These are phyloP conservation scores for Podospora sp. DNA, from an alignment of 495 filamentous ascomycete species.

Conservation along the genomic window DNA sequence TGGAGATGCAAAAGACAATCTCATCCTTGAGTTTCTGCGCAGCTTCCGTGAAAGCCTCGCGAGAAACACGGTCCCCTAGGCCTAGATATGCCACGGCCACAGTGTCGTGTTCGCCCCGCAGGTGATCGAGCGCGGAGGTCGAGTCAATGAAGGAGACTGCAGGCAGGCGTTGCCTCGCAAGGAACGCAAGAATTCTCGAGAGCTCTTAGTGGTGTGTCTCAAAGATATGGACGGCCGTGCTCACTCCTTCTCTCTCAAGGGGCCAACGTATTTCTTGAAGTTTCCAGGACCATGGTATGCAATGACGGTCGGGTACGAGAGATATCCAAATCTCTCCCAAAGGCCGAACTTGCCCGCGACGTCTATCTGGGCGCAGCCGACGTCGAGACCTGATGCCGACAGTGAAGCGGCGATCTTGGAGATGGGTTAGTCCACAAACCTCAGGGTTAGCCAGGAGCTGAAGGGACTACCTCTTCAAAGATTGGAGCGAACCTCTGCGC, in stretches of 20 bases:
- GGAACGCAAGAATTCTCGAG: constrained; percentile 2
- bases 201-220: background rate
- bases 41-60: background rate
- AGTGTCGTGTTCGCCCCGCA: background rate
- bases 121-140: background rate
- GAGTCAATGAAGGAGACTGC: background rate
- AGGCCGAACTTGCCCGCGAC: background rate
- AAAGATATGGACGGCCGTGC: background rate
- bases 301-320: background rate
- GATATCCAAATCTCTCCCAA: background rate
- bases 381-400: background rate
- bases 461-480: constrained; percentile 1
- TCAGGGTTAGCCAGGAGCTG: background rate
- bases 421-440: background rate
- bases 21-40: background rate
- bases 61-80: background rate
- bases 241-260: background rate
- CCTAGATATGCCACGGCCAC: constrained; percentile 1
- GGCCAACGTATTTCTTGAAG: constrained; percentile 1
- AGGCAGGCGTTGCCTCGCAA: background rate
- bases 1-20: constrained; percentile 1
- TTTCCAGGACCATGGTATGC: background rate
- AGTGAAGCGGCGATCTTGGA: background rate
- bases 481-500: background rate
- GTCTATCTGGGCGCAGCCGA: background rate